These are phyloP conservation scores for Polyporus arcularius DNA, from an alignment of 768 basidiomycete genomes.

Conservation along the genomic window DNA sequence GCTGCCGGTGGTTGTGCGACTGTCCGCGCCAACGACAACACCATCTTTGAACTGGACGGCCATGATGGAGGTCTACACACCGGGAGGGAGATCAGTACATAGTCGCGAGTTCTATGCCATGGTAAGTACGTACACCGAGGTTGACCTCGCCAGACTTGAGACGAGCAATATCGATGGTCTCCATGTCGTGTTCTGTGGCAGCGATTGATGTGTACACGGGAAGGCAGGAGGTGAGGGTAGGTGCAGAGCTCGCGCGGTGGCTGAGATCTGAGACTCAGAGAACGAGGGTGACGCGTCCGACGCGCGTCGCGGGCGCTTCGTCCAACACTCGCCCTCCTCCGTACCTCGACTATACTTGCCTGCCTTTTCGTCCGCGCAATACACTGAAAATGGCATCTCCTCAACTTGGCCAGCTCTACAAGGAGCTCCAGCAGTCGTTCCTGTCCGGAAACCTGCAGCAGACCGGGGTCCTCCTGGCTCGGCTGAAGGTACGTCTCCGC, in stretches of 20 bases:
- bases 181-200: slow-evolving; percentile 53
- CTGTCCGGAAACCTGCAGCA: slow-evolving; percentile 66
- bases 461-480: slow-evolving; percentile 60
- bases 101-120: background rate
- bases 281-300: slow-evolving; percentile 39
- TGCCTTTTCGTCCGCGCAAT: no score
- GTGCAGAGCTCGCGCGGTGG: slow-evolving; percentile 11
- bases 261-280: slow-evolving; percentile 15
- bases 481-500: slow-evolving; percentile 67
- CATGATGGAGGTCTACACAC: slow-evolving; percentile 92
- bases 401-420: slow-evolving; percentile 62
- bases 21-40: slow-evolving; percentile 96
- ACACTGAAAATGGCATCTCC: slow-evolving; percentile 44
- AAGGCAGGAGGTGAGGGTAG: slow-evolving; percentile 30
- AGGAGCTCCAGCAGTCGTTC: slow-evolving; percentile 69
- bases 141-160: slow-evolving; percentile 96
- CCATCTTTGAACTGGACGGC: slow-evolving; percentile 95
- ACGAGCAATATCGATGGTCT: slow-evolving; percentile 66
- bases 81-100: background rate
- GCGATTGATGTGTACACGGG: slow-evolving; percentile 19
- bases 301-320: slow-evolving; percentile 32
- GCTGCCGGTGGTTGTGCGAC: slow-evolving; percentile 93
- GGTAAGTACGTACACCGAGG: slow-evolving; percentile 75
- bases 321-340: background rate
- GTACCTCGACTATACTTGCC: background rate